phyloP scores from a whole-genome alignment of 192 early-diverging fungal species.

The Umbelopsis ramanniana region DNA sequence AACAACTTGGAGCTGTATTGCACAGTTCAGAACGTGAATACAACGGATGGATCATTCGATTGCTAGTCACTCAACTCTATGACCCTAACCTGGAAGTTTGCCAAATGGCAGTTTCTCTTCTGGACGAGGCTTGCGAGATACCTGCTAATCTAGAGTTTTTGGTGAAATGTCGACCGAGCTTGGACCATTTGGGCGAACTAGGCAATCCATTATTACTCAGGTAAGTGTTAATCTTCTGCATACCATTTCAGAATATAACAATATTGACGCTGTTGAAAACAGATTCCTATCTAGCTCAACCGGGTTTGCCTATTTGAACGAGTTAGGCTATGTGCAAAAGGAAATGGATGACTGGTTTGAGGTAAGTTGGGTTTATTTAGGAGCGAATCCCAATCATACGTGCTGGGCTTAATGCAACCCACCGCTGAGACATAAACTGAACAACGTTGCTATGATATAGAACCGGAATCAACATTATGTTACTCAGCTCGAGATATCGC shows the following conservation, averaged over 20 bases:
- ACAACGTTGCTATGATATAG: constrained; percentile 34
- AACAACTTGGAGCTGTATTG: constrained; percentile 69
- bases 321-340: constrained; percentile 71
- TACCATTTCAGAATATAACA: too few species aligned
- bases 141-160: constrained; percentile 70
- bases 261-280: neutral
- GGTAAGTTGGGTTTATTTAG: constrained; percentile 44
- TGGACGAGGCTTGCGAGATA: constrained; percentile 73
- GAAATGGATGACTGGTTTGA: constrained; percentile 86
- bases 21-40: constrained; percentile 60
- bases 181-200: constrained; percentile 74
- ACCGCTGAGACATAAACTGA: too few species aligned
- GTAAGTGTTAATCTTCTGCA: constrained; percentile 21
- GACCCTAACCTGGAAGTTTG: constrained; percentile 75
- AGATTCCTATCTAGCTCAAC: constrained; percentile 69
- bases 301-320: constrained; percentile 73
- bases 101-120: constrained; percentile 66
- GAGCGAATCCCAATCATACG: neutral
- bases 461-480: constrained; percentile 69
- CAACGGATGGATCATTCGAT: constrained; percentile 72
- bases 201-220: constrained; percentile 70
- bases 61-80: constrained; percentile 76
- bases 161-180: constrained; percentile 68
- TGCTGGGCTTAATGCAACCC: neutral
- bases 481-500: constrained; percentile 65